Base-by-base conservation (phyloP, 2,329 filamentous ascomycete genomes). In the Alternaria triticimaculans region DNA sequence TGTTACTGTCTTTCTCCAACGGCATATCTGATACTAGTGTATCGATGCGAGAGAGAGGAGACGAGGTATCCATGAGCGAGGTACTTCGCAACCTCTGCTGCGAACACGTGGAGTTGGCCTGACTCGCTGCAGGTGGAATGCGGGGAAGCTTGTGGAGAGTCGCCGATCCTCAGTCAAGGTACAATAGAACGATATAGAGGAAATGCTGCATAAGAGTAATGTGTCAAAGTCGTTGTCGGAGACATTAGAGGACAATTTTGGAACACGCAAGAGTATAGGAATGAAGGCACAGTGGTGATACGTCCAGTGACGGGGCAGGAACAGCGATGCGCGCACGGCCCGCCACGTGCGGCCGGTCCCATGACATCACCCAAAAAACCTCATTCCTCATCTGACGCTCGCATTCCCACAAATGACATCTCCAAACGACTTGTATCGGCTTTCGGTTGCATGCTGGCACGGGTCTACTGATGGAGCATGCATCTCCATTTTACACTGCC, bases 81-180 rank as follows among this genome's bases (percentile, higher is more conserved):
- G 56, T 63, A 63, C 60, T 50, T 55, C 15, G 45, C 26, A 33
- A 55, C 53, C 44, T 30, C 41, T 7, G 44, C 56, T 60, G 64
- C 62, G 64, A 67, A 68, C 64, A 62, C 58, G 64, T 68, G 66
- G 64, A 57, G 62, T 49, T 62, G 50, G 33, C 51, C 51, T 56
- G 55, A 58, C 45, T 63, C 51, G 61, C 49, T 58, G 37, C 37
- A 41, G 37, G 37, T 41, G 41, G 60, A 57, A 54, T 66, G 63
- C 57, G 60, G 63, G 63, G 60, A 55, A 57, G 48, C 15, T 51
- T 62, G 50, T 58, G 54, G 48, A 58, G 45, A 58, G 45, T 30
- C 33, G 50, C 50, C 51, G 59, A 48, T 23, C 56, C 20, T 50
- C 50, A 30, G 14, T 46, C 20, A 48, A 14, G 54, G 44, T 33